Evolutionary conservation across 129 eudicot species (phyloP).

Genomic region (Kitagawia praeruptora): DNA sequence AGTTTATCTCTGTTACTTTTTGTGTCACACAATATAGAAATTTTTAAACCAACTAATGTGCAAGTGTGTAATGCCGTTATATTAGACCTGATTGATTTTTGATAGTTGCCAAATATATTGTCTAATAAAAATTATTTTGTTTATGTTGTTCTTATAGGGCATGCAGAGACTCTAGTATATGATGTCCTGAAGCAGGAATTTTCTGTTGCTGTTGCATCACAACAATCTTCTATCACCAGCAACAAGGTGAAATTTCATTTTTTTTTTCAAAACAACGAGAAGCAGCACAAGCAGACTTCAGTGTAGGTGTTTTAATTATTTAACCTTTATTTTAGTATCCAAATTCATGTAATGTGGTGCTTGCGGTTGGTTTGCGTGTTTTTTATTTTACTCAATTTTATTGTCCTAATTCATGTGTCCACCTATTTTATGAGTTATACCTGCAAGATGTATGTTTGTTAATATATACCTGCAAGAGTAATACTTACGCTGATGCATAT

Average conservation of each 20-base stretch:
- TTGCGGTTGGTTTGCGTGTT: too few relatives aligned
- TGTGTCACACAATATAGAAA: background rate
- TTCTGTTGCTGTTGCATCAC: slow-evolving; percentile 70
- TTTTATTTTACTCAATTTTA: too few relatives aligned
- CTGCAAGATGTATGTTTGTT: too few relatives aligned
- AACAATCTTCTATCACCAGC: slow-evolving; percentile 63
- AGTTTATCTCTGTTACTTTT: background rate
- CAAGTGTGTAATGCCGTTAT: background rate
- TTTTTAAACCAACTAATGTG: background rate
- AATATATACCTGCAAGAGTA: too few relatives aligned
- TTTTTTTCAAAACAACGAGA: too few relatives aligned
- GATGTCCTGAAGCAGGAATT: slow-evolving; percentile 75
- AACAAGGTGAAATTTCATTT: slow-evolving; percentile 46
- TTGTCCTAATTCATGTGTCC: too few relatives aligned
- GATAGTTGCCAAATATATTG: background rate
- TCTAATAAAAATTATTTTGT: background rate
- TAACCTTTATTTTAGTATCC: too few relatives aligned
- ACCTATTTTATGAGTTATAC: too few relatives aligned
- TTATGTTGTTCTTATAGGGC: slow-evolving; percentile 42
- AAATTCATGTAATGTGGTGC: too few relatives aligned
- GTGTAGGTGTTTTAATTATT: too few relatives aligned
- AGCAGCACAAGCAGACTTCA: too few relatives aligned
- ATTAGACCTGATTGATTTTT: background rate
- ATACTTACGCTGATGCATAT: too few relatives aligned
- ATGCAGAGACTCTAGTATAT: slow-evolving; percentile 65